Percentiles rank a stretch among this genome's conserved stretches.
Conservation (phyloP, 2,329 filamentous ascomycete genomes). For the Fusarium proliferatum region DNA sequence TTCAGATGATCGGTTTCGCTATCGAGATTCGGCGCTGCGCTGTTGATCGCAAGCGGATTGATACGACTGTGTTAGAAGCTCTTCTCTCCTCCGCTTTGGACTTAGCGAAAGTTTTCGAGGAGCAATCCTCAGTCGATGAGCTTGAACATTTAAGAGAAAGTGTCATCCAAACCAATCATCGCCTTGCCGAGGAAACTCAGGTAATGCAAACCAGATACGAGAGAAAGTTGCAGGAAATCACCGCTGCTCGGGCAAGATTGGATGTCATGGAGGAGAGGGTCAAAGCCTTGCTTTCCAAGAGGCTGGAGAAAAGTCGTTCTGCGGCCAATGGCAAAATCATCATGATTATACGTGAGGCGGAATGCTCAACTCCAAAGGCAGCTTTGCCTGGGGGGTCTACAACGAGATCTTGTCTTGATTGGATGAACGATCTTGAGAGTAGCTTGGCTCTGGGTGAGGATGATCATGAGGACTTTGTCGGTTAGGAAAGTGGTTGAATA, state of each 20-base stretch:
- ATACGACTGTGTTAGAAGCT: accelerated
- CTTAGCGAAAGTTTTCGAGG: accelerated
- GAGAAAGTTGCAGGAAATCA: background rate
- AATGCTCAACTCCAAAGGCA: background rate
- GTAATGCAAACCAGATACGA: accelerated
- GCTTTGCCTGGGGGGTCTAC: background rate
- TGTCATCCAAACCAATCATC: accelerated
- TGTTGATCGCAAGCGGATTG: background rate
- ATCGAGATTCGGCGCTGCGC: background rate
- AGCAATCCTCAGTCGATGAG: accelerated
- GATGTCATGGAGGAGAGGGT: background rate
- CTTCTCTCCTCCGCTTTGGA: background rate
- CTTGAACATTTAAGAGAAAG: accelerated
- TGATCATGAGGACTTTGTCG: accelerated
- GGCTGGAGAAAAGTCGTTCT: background rate
- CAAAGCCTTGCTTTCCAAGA: accelerated
- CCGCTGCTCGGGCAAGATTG: background rate
- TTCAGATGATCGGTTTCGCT: no score
- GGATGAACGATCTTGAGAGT: slow-evolving; percentile 1
- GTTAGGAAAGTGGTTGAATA: accelerated
- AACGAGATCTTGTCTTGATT: background rate
- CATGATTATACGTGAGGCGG: background rate
- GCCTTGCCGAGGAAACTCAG: background rate
- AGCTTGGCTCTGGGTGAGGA: background rate
- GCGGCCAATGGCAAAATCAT: background rate